Evolutionary conservation across 192 early-diverging fungal species (phyloP).

Genomic region (Umbelopsis sp.): DNA sequence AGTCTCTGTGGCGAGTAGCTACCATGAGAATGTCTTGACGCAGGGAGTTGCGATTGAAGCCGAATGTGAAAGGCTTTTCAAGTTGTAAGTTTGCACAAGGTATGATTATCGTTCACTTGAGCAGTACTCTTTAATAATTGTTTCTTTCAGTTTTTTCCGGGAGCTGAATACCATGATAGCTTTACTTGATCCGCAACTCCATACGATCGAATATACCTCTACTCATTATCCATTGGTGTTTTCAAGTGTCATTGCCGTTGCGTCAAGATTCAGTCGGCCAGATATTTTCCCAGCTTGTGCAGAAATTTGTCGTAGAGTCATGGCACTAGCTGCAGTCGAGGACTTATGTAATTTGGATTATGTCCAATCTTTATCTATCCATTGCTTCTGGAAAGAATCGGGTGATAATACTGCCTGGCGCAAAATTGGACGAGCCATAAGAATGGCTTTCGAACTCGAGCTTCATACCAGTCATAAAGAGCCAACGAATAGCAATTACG

Average conservation of each 20-base stretch:
- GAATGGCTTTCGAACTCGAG: constrained; percentile 7
- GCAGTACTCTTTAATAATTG: neutral
- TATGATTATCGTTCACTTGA: neutral
- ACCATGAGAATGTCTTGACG: neutral
- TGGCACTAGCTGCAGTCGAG: neutral
- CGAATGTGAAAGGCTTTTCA: neutral
- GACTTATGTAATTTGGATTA: constrained; percentile 12
- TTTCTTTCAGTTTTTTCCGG: neutral
- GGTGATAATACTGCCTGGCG: constrained; percentile 8
- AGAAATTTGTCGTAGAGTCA: neutral
- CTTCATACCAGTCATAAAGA: neutral
- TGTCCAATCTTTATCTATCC: constrained; percentile 11
- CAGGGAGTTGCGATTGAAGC: neutral
- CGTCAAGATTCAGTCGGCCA: constrained; percentile 1
- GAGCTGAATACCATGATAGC: constrained; percentile 15
- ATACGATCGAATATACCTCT: neutral
- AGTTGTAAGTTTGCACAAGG: constrained; percentile 1
- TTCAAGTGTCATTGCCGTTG: neutral
- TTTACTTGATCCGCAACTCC: neutral
- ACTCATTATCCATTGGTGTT: constrained; percentile 14
- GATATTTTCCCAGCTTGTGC: neutral
- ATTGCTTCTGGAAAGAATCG: constrained; percentile 17
- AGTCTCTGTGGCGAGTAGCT: neutral
- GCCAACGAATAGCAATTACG: neutral
- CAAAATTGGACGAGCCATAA: constrained; percentile 12